Base-by-base conservation (phyloP, 139 green algal species). In the Tetraselmis striata region DNA sequence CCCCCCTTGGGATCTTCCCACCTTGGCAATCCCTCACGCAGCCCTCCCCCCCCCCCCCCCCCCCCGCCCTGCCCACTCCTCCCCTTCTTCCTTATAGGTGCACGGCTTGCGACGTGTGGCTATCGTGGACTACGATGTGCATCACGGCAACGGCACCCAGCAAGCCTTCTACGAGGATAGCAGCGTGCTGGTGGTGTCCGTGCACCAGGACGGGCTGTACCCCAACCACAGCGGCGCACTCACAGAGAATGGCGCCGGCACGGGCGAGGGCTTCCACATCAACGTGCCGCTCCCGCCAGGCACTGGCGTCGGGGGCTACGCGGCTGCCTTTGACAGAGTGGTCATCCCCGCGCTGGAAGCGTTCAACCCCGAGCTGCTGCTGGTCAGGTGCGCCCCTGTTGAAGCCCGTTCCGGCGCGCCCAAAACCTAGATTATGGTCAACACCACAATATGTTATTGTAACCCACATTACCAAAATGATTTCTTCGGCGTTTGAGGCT, bases 71-170 rank as follows among this genome's bases (percentile, higher is more conserved):
- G 45, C 45, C 45, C 18, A 67, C n/a, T n/a, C n/a, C n/a, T n/a
- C n/a, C n/a, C n/a, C n/a, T n/a, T n/a, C n/a, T n/a, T n/a, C n/a
- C n/a, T n/a, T n/a, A n/a, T n/a, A 23, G 45, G 45, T 67, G 5
- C 45, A 18, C 45, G 45, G 45, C 18, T 18, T 67, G 45, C 5
- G 11, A 18, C 28, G 76, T 23, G 77, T 86, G n/a, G 83, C 83
- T 1, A 81, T 83, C 59, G n/a, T 86, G 27, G 83, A 86, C 76
- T 59, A 84, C 23, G 83, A 86, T 28, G 83, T 86, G 30, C 83
- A 86, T 45, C 83, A 80, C 59, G 83, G 83, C 78, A 86, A 86
- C 59, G 83, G 83, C 45, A 86, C 83, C 27, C 23, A 80, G 11
- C 45, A 81, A 26, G 81, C 45, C 32, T 84, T 84, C 58, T 84